Percentiles rank a stretch among this genome's conserved stretches.
Evolutionary conservation across 306 rosid species (phyloP).

Genomic region (Boehmeria nivea): DNA sequence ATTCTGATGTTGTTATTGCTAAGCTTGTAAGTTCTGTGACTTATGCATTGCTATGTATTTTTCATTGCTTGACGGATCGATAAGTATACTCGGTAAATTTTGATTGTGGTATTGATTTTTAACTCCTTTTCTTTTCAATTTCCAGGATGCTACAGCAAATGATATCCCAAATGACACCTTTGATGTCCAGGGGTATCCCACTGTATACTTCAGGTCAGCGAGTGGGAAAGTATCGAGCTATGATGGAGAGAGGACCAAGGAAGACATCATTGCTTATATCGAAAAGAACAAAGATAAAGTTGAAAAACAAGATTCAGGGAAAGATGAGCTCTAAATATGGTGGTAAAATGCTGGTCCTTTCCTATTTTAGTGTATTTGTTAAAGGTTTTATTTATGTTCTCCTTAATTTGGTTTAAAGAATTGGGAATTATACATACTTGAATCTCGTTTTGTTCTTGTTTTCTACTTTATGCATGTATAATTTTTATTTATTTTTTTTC

Average conservation of each 20-base stretch:
- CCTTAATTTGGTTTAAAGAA: too few relatives aligned
- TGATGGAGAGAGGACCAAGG: constrained; percentile 70
- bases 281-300: constrained; percentile 64
- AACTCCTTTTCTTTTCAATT: background rate
- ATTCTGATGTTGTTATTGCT: constrained; percentile 63
- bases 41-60: background rate
- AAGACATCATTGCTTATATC: constrained; percentile 57
- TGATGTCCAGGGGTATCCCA: constrained; percentile 80
- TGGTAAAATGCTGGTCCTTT: constrained; percentile 12
- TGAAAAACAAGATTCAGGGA: constrained; percentile 33
- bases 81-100: too few relatives aligned
- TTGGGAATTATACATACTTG: too few relatives aligned
- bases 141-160: constrained; percentile 86
- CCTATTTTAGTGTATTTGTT: too few relatives aligned
- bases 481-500: too few relatives aligned
- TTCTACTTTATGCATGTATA: too few relatives aligned
- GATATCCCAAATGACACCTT: constrained; percentile 56
- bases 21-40: constrained; percentile 56
- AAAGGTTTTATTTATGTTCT: too few relatives aligned
- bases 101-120: too few relatives aligned
- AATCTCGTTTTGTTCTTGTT: too few relatives aligned
- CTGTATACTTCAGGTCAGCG: constrained; percentile 64
- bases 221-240: constrained; percentile 54
- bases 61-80: too few relatives aligned
- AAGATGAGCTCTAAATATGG: constrained; percentile 83